Base-by-base conservation (phyloP, 2,329 filamentous ascomycete species). In the Saccharata proteae region DNA sequence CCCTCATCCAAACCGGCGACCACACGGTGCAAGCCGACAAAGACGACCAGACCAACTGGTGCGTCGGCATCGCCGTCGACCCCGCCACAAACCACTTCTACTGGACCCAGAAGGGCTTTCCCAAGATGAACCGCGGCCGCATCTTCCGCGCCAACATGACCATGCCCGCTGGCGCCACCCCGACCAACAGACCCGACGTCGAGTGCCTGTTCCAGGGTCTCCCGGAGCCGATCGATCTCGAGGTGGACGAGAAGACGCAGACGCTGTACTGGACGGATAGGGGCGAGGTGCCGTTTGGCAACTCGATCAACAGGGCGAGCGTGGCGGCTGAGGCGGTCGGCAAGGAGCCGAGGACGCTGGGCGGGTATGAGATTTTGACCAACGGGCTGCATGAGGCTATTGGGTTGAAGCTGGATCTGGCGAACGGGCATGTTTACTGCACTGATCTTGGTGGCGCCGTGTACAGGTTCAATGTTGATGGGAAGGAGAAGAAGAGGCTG, bases 241-340 rank as follows among this genome's bases (percentile, higher is more conserved):
- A 71, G 18, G 41, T 74, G 1, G 67, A 74, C 11, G 56, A 59
- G 9, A 48, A 54, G 0, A 43, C 45, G 3, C 44, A 57, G 16
- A 52, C 46, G 1, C 49, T 77, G 16, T 76, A 70, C 46, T 76
- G 71, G 72, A 74, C 71, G 0, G 72, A 76, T 39, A 56, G 72
- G 0, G 73, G 71, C 4, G 71, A 76, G 39, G 47, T 65, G 1
- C 71, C 71, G 0, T 43, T 49, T 6, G 71, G 71, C 0, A 73
- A 71, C 43, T 61, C 61, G 8, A 38, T 76, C 35, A 70, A 73
- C 43, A 46, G 55, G 5, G 51, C 51, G 2, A 26, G 15, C 16
- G 27, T 35, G 6, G 23, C 25, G 14, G 24, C 18, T 36, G 25
- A 33, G n/a, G 27, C 33, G 5, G 16, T 22, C 9, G 31, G 26